Conservation (phyloP, 306 rosid species). For the Acacia crassicarpa region DNA sequence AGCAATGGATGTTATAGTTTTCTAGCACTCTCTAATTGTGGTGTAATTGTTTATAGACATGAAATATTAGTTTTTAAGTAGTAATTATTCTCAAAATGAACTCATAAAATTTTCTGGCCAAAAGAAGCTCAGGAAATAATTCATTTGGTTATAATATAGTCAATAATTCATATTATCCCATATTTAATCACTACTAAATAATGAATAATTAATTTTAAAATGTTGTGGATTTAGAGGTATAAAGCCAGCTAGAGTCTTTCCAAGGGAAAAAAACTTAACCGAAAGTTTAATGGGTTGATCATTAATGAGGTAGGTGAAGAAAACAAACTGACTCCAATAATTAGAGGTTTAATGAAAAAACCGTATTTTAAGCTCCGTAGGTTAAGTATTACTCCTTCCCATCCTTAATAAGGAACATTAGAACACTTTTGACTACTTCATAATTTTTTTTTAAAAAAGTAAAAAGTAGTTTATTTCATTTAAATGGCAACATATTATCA, state of each 20-base stretch:
- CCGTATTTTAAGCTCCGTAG: neutral
- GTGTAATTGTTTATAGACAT: neutral
- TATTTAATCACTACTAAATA: neutral
- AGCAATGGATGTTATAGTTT: neutral
- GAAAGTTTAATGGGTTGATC: neutral
- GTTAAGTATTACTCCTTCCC: neutral
- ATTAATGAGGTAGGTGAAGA: neutral
- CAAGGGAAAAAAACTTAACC: neutral
- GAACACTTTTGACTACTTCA: too few relatives aligned
- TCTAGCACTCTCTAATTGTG: neutral
- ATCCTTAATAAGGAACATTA: too few relatives aligned
- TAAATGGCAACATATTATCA: too few relatives aligned
- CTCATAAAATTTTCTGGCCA: neutral
- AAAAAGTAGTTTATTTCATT: too few relatives aligned
- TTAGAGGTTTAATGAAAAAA: neutral
- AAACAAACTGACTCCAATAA: neutral
- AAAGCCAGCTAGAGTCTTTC: too few relatives aligned
- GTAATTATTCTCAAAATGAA: neutral
- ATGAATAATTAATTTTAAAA: neutral
- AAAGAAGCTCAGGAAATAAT: too few relatives aligned
- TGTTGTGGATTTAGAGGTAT: neutral
- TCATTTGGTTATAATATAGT: neutral
- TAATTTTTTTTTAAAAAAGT: too few relatives aligned
- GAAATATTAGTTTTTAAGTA: neutral
- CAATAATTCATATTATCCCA: neutral